A percentile compares a stretch with the other conserved stretches of the same genome.
These are phyloP conservation scores for Solanum neorickii DNA, from an alignment of 257 asterid species.

Conservation along the genomic window DNA sequence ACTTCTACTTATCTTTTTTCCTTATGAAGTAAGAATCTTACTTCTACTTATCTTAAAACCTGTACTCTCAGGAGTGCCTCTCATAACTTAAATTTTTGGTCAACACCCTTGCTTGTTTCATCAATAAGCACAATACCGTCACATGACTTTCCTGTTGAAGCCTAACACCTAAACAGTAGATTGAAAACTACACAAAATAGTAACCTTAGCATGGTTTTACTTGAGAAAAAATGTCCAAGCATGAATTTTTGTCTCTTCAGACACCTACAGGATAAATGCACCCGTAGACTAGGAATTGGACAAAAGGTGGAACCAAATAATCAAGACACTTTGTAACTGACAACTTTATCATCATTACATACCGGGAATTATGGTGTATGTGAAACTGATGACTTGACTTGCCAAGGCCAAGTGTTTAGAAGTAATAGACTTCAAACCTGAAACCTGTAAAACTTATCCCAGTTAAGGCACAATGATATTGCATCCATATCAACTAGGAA, in stretches of 20 bases:
- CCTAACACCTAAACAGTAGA: neutral
- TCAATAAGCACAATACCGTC: neutral
- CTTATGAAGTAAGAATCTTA: neutral
- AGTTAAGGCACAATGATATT: neutral
- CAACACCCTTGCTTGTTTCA: neutral
- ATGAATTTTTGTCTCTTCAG: neutral
- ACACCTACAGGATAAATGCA: neutral
- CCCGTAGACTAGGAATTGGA: neutral
- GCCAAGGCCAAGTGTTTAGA: constrained; percentile 98
- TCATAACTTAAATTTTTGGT: neutral
- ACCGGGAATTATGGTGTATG: constrained; percentile 86
- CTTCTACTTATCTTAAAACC: neutral
- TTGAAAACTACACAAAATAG: neutral
- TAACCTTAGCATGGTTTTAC: neutral
- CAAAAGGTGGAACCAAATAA: neutral
- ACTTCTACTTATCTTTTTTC: neutral
- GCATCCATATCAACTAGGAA: neutral
- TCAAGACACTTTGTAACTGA: neutral
- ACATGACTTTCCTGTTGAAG: neutral
- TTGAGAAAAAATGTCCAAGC: neutral
- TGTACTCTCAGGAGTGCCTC: neutral
- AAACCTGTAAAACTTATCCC: constrained; percentile 49
- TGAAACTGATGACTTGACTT: constrained; percentile 91
- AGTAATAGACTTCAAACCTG: constrained; percentile 97
- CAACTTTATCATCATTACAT: constrained; percentile 22